Base-by-base conservation (phyloP, 371 early-diverging fungal genomes). In the Mucor racemosus region DNA sequence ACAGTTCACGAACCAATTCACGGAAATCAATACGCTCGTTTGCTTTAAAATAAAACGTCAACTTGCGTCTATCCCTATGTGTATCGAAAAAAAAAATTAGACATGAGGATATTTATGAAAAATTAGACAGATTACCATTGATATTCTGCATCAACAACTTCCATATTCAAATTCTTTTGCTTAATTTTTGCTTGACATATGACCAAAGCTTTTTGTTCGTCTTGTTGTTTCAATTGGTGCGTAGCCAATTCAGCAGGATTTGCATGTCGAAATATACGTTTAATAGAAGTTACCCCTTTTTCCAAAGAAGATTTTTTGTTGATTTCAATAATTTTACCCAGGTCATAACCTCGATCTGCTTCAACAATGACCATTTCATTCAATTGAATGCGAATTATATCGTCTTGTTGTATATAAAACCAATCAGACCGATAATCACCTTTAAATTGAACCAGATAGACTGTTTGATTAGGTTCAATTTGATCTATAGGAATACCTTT, bases 21-120 rank as follows among this genome's bases (percentile, higher is more conserved):
- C 99, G 88, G 78, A 99, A 99, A 77, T 99, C 99, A 67, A 99
- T 94, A 58, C 99, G 89, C 56, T 92, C 90, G 58, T 95, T 94
- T 15, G 97, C 94, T 7, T 91, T 87, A 78, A 95, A 98, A 79
- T 94, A 97, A 71, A 97, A 97, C 0, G 97, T 98, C 62, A 98
- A 84, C 84, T 97, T 97, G 73, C 95, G 92, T 34, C 97, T 90
- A 77, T 98, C 97, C 92, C 92, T 91, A 38, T 15, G 39, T 41
- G 26, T 26, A 26, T 26, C 26, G 3, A 21, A 11, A 39, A 34
- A 33, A 44, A 31, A 60, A 33, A 26, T 6, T 17, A 38, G 10
- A 50, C n/a, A 50, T 3, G 7, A 39, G 2, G 11, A 4, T 3
- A 8, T 40, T 3, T 17, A 31, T 6, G 3, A 39, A 10, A 50